These are phyloP conservation scores for Xylaria sp. DNA, from an alignment of 495 filamentous ascomycete species.

Conservation along the genomic window DNA sequence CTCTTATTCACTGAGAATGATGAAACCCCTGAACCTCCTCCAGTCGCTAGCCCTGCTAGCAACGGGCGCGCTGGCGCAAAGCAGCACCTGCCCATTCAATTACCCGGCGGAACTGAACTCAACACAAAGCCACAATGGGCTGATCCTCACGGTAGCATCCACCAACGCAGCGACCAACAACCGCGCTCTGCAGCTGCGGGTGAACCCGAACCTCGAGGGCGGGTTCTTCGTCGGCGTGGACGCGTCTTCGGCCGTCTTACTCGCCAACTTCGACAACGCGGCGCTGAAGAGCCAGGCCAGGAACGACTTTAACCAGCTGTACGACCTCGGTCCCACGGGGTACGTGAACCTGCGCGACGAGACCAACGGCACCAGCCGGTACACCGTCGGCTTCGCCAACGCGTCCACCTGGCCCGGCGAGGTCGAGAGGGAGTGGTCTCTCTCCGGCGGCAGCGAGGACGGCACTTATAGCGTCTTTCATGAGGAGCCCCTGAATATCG, in stretches of 20 bases:
- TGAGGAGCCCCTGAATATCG: slow-evolving; percentile 5
- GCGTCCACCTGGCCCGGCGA: slow-evolving; percentile 24
- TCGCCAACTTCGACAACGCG: slow-evolving; percentile 16
- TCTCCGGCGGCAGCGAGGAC: not conserved
- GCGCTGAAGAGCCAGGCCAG: slow-evolving; percentile 17
- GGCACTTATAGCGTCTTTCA: slow-evolving; percentile 21
- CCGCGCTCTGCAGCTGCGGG: slow-evolving; percentile 25
- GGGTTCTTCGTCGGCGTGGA: slow-evolving; percentile 29
- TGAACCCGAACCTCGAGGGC: slow-evolving; percentile 20
- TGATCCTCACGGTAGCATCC: slow-evolving; percentile 20
- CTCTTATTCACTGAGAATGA: not conserved
- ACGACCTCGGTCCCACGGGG: slow-evolving; percentile 26
- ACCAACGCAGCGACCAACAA: slow-evolving; percentile 24
- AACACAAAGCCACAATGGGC: slow-evolving; percentile 24
- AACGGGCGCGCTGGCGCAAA: slow-evolving; percentile 23
- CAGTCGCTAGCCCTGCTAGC: slow-evolving; percentile 19
- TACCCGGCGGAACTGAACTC: slow-evolving; percentile 24
- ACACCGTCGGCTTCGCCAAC: slow-evolving; percentile 31
- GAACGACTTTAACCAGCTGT: slow-evolving; percentile 25
- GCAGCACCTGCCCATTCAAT: slow-evolving; percentile 30
- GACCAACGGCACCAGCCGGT: slow-evolving; percentile 18
- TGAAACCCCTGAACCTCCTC: not conserved
- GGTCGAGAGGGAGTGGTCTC: slow-evolving; percentile 17
- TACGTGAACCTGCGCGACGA: slow-evolving; percentile 28
- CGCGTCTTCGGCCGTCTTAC: slow-evolving; percentile 24